Evolutionary conservation across 1,139 yeast genomes (phyloP).

Genomic region (Sugiyamaella grinbergsii): DNA sequence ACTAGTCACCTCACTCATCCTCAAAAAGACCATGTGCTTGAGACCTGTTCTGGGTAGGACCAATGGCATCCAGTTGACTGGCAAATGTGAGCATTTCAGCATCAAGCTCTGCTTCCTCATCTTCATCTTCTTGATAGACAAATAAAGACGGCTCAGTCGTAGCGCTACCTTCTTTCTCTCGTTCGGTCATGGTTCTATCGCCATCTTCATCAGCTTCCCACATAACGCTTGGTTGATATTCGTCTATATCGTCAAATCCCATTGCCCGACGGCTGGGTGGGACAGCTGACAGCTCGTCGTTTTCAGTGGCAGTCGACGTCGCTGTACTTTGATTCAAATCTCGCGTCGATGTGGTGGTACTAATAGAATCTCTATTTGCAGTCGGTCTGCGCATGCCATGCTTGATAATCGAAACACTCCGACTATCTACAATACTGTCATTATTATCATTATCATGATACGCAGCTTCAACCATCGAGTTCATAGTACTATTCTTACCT

Average conservation of each 20-base stretch:
- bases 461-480: neutral
- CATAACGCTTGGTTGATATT: constrained; percentile 16
- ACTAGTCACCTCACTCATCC: constrained; percentile 7
- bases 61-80: constrained; percentile 28
- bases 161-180: neutral
- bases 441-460: constrained; percentile 2
- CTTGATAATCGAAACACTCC: constrained; percentile 4
- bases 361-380: neutral
- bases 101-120: constrained; percentile 16
- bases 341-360: neutral
- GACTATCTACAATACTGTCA: neutral
- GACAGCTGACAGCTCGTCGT: too few species aligned
- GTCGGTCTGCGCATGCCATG: constrained; percentile 4
- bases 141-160: constrained; percentile 12
- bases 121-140: constrained; percentile 18
- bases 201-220: constrained; percentile 17
- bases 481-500: neutral
- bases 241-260: neutral
- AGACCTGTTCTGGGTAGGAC: constrained; percentile 36
- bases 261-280: too few species aligned
- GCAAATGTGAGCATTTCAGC: constrained; percentile 13
- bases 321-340: neutral
- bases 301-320: constrained; percentile 1
- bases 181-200: constrained; percentile 7
- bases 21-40: constrained; percentile 37